Evolutionary conservation across 2,329 filamentous ascomycete genomes (phyloP).

Genomic region (Phoma herbarum): DNA sequence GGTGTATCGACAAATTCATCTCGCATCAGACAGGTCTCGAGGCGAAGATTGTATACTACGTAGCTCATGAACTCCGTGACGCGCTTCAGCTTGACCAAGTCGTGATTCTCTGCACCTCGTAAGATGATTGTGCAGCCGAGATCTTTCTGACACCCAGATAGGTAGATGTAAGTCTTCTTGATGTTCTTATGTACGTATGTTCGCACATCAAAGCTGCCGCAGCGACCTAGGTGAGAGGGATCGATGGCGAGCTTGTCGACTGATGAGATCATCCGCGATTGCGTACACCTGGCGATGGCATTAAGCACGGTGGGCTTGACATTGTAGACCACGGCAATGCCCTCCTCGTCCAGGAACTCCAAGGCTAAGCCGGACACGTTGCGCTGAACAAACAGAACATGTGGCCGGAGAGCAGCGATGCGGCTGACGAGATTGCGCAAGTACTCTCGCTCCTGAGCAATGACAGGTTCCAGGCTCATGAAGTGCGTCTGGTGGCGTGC

Average conservation of each 20-base stretch:
- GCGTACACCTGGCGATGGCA: conserved; percentile 89
- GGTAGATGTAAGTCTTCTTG: conserved; percentile 95
- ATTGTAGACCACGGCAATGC: conserved; percentile 94
- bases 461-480: conserved; percentile 97
- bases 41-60: conserved; percentile 95
- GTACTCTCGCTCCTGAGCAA: conserved; percentile 95
- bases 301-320: conserved; percentile 96
- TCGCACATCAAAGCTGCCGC: conserved; percentile 90
- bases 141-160: conserved; percentile 88
- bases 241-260: conserved; percentile 89
- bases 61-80: conserved; percentile 99
- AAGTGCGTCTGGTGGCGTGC: conserved; percentile 92
- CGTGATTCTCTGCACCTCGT: conserved; percentile 76
- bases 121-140: conserved; percentile 95
- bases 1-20: conserved; percentile 92
- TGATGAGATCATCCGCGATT: conserved; percentile 91
- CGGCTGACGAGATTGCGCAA: conserved; percentile 89
- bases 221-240: conserved; percentile 78
- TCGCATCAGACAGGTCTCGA: conserved; percentile 92
- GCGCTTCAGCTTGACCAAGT: conserved; percentile 81
- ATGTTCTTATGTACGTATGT: conserved; percentile 86
- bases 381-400: conserved; percentile 89
- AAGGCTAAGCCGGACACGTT: conserved; percentile 91
- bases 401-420: conserved; percentile 84
- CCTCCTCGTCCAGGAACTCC: conserved; percentile 84